Evolutionary conservation across 1,139 yeast species (phyloP), one percentile per base, ranked within the genome.

Genomic region (Zygotorulaspora mrakii): DNA sequence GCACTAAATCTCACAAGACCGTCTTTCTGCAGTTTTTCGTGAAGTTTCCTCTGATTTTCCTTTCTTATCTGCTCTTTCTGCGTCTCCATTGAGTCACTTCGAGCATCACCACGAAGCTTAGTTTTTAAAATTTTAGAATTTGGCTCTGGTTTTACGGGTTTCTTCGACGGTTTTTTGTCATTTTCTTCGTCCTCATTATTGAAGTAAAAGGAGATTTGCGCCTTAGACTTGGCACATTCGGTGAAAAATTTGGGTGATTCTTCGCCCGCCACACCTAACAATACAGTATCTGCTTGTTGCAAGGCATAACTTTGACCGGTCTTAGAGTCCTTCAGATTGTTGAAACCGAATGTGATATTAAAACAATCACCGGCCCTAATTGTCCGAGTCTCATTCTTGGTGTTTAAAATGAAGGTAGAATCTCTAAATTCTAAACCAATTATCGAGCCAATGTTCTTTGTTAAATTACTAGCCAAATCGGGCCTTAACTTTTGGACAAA

Each of bases 381-480:
- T 20, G 64, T 67, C 52, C 94, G 73, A 12, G 52, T 47, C 32
- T 81, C 86, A 61, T 79, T 84, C 57, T 86, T 89, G 18, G 74
- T 70, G 55, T 84, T 86, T 44, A 91, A 68, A 21, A 88, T 71
- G 49, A 85, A 77, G 1, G 82, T 68, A 0, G 91, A 75, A 61
- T 89, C 96, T 62, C 95, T 76, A 59, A 86, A 87, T 59, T 88
- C 96, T 51, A 91, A 76, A 43, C 98, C 98, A 48, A 85, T 81
- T 43, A 87, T 71, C 77, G 94, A 86, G 40, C 98, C 98, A 50
- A 84, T 76, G 55, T 85, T 88, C 57, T 85, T 86, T 41, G 88
- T 74, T 55, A 88, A 83, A 55, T 77, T 69, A 25, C 68, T 57
- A 22, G 71, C 80, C 53, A 89, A 69, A 8, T 79, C 85, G 1